Percentiles rank a stretch among this genome's conserved stretches.
These are phyloP conservation scores for Corymbia citriodora DNA, from an alignment of 441 rosid genomes.

Conservation along the genomic window DNA sequence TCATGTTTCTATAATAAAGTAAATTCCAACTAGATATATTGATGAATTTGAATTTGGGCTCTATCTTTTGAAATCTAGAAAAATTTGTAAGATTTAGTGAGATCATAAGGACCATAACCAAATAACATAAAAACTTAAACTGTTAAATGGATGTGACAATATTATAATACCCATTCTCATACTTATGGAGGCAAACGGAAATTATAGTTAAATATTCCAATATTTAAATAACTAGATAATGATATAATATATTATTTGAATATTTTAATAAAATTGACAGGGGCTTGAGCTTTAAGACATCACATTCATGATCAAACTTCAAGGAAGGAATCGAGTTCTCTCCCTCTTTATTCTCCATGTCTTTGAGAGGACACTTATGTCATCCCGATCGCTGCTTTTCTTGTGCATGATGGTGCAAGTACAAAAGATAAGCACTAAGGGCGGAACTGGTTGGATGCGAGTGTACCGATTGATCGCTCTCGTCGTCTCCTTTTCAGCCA, in stretches of 20 bases:
- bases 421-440: background rate
- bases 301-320: background rate
- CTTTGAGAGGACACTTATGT: background rate
- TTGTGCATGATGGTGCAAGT: background rate
- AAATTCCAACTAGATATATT: background rate
- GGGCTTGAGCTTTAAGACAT: background rate
- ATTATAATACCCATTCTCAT: accelerated
- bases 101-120: no score
- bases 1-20: accelerated
- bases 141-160: accelerated
- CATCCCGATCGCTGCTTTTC: background rate
- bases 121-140: no score
- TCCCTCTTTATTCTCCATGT: background rate
- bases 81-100: background rate
- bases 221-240: no score
- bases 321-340: background rate
- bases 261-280: background rate
- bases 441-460: background rate
- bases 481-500: background rate
- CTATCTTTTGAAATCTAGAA: accelerated
- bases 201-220: no score
- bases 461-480: background rate
- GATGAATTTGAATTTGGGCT: background rate
- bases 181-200: no score
- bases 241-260: no score